A percentile compares a stretch with the other conserved stretches of the same genome.
Conservation (phyloP, 768 basidiomycete genomes). For the Lentinus brumalis region DNA sequence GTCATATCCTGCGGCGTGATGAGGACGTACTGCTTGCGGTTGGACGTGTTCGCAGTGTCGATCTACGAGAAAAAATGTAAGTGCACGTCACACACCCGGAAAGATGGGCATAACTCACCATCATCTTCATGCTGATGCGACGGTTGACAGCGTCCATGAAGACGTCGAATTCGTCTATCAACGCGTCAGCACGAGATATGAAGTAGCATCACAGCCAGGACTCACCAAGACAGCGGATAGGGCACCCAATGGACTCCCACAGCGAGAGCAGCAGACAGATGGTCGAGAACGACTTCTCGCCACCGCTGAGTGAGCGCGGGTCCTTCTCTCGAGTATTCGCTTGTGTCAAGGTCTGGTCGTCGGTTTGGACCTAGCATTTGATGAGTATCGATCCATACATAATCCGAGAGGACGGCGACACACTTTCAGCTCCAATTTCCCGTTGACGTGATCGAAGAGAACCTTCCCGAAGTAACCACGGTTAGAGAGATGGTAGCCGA, state of each 20-base stretch:
- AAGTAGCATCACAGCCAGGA: background rate
- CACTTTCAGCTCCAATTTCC: conserved; percentile 69
- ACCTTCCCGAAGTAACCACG: conserved; percentile 92
- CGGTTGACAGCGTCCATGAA: conserved; percentile 97
- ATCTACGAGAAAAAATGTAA: conserved; percentile 48
- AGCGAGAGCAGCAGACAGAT: conserved; percentile 91
- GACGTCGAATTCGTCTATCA: conserved; percentile 92
- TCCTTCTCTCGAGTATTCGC: conserved; percentile 68
- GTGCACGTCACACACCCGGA: background rate
- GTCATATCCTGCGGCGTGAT: conserved; percentile 97
- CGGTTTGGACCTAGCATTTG: conserved; percentile 68
- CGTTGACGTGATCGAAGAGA: conserved; percentile 73
- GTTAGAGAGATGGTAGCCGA: conserved; percentile 77
- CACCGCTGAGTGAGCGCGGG: conserved; percentile 84
- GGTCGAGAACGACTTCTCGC: conserved; percentile 97
- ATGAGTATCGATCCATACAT: background rate
- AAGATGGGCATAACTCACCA: conserved; percentile 51
- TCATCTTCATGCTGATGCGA: conserved; percentile 92
- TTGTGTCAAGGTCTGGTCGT: conserved; percentile 71
- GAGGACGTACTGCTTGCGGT: conserved; percentile 90
- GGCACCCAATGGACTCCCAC: conserved; percentile 96
- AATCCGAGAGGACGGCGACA: background rate
- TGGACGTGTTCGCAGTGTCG: conserved; percentile 83
- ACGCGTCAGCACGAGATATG: background rate
- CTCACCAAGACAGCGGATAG: conserved; percentile 86